Percentiles rank a stretch among this genome's conserved stretches.
Conservation (phyloP, 1,139 yeast species). For the Saccharomyces hybrid region DNA sequence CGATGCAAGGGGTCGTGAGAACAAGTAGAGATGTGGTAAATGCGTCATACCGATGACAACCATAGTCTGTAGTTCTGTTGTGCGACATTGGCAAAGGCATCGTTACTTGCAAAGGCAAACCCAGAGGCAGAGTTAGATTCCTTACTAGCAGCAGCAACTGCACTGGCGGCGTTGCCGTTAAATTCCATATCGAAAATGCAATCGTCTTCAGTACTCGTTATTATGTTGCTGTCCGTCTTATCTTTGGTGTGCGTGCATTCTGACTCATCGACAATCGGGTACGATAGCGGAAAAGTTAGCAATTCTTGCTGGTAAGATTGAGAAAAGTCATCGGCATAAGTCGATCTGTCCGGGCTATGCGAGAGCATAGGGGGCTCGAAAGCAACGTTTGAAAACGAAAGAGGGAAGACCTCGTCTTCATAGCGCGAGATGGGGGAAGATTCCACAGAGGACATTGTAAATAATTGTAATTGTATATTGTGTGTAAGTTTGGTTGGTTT, state of each 20-base stretch:
- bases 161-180: not conserved
- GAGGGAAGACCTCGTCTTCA: not conserved
- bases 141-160: not conserved
- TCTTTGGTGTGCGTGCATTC: not conserved
- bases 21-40: not conserved
- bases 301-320: not conserved
- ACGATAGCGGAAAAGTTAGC: not conserved
- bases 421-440: not conserved
- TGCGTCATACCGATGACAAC: constrained; percentile 15
- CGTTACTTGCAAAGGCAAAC: constrained; percentile 1
- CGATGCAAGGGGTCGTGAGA: not conserved
- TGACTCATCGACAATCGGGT: not conserved
- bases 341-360: not conserved
- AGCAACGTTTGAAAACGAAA: not conserved
- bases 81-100: constrained; percentile 21
- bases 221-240: not conserved
- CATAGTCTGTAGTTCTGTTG: constrained; percentile 26
- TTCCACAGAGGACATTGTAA: not conserved
- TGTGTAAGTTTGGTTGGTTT: not conserved
- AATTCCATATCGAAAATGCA: not conserved
- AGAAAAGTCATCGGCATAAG: not conserved
- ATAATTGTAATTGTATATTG: not conserved
- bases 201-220: not conserved
- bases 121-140: not conserved
- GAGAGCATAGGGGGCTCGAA: not conserved